Conservation (phyloP, 371 early-diverging fungal genomes). For the Umbelopsis sp. region DNA sequence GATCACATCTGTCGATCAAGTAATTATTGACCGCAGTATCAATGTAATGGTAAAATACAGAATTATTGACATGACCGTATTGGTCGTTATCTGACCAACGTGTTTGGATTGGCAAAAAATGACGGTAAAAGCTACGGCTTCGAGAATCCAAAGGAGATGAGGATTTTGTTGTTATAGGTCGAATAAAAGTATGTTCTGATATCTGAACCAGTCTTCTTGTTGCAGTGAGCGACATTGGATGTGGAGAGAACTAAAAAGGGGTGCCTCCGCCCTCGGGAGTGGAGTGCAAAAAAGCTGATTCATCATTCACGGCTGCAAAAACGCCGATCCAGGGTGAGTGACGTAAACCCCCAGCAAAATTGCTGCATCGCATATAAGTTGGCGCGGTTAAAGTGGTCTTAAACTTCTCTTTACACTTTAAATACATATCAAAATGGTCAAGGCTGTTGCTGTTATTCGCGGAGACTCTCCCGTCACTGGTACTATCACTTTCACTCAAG, state of each 20-base stretch:
- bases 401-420: neutral
- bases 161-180: neutral
- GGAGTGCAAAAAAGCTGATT: neutral
- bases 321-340: neutral
- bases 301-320: neutral
- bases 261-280: neutral
- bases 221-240: neutral
- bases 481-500: constrained; percentile 72
- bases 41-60: constrained; percentile 61
- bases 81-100: constrained; percentile 67
- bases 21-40: constrained; percentile 66
- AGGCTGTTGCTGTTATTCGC: constrained; percentile 72
- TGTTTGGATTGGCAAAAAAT: constrained; percentile 49
- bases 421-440: constrained; percentile 52
- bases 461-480: constrained; percentile 61
- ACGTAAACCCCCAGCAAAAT: constrained; percentile 14
- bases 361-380: neutral
- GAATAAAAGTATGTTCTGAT: neutral
- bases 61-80: constrained; percentile 70
- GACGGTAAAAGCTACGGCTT: constrained; percentile 35
- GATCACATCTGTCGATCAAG: constrained; percentile 52
- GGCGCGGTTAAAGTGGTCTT: constrained; percentile 5
- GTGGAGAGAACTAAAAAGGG: neutral
- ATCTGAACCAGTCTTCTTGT: constrained; percentile 10
- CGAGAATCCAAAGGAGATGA: neutral